Percentiles rank a stretch among this genome's conserved stretches.
phyloP scores from a whole-genome alignment of 2,329 filamentous ascomycete genomes.

The Tolypocladium pustulatum region DNA sequence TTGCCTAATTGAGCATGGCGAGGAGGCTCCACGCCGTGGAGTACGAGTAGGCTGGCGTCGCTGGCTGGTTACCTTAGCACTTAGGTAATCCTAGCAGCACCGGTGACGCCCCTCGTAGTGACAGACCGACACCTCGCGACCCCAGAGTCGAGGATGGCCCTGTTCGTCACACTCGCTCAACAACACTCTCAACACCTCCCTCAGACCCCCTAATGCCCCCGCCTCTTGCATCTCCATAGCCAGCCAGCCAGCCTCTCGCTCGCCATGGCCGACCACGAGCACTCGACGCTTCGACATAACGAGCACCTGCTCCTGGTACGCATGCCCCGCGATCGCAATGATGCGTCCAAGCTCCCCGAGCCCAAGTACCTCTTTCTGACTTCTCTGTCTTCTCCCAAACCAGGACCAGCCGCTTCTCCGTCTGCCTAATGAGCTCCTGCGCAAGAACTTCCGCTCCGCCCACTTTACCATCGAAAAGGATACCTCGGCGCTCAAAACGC shows the following conservation, averaged over 20 bases:
- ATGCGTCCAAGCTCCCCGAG: neutral
- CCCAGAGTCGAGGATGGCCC: neutral
- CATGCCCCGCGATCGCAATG: neutral
- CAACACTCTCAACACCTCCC: neutral
- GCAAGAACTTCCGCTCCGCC: conserved; percentile 85
- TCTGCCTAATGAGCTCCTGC: conserved; percentile 82
- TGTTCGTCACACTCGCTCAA: neutral
- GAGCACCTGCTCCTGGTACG: conserved; percentile 65
- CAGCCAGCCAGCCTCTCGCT: neutral
- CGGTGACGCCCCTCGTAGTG: neutral
- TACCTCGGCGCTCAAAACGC: conserved; percentile 49
- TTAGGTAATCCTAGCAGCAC: neutral
- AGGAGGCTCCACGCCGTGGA: neutral
- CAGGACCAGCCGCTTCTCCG: conserved; percentile 92
- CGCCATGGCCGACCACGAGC: conserved; percentile 48
- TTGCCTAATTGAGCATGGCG: neutral
- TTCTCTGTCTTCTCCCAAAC: neutral
- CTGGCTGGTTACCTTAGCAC: too few relatives aligned
- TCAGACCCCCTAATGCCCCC: neutral
- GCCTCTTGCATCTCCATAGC: neutral
- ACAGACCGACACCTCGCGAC: neutral
- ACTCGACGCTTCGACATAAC: conserved; percentile 61
- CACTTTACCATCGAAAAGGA: conserved; percentile 69
- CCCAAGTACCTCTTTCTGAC: neutral
- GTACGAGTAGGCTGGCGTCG: neutral